A percentile compares a stretch with the other conserved stretches of the same genome.
Conservation (phyloP, 108 stramenopile species). For the Skeletonema costatum region DNA sequence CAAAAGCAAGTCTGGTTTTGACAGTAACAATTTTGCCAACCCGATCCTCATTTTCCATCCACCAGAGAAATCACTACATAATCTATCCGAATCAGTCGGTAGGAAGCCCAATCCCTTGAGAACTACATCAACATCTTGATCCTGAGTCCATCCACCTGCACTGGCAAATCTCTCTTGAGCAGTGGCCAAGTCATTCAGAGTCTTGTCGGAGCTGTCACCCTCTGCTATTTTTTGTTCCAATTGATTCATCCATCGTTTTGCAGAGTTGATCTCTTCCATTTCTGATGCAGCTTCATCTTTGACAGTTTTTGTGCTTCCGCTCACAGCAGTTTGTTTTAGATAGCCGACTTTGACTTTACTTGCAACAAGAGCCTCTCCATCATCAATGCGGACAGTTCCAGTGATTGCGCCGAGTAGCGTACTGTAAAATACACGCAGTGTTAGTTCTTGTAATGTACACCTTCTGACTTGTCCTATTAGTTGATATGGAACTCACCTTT, state of each 20-base stretch:
- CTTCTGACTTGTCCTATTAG: neutral
- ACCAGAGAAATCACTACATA: slow-evolving; percentile 88
- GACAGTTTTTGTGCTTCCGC: slow-evolving; percentile 84
- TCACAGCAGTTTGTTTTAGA: slow-evolving; percentile 85
- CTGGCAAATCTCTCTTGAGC: slow-evolving; percentile 72
- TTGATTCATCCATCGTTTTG: slow-evolving; percentile 48
- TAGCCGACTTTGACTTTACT: slow-evolving; percentile 76
- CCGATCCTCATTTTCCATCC: slow-evolving; percentile 97
- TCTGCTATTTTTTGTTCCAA: slow-evolving; percentile 43
- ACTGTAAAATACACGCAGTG: neutral
- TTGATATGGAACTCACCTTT: slow-evolving; percentile 2
- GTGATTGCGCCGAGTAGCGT: slow-evolving; percentile 71
- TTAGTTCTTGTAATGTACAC: neutral
- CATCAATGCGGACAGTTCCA: slow-evolving; percentile 64
- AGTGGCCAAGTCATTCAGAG: slow-evolving; percentile 58
- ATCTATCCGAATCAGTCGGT: slow-evolving; percentile 64
- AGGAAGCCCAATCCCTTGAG: slow-evolving; percentile 89
- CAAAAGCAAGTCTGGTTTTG: slow-evolving; percentile 78
- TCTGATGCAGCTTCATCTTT: slow-evolving; percentile 88
- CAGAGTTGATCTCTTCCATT: slow-evolving; percentile 75
- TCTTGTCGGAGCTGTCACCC: slow-evolving; percentile 66
- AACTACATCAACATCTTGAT: slow-evolving; percentile 80
- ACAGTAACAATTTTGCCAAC: slow-evolving; percentile 84
- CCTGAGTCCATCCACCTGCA: slow-evolving; percentile 89
- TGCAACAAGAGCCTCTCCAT: slow-evolving; percentile 58